Percentiles rank a stretch among this genome's conserved stretches.
phyloP scores from a whole-genome alignment of 1,284 basidiomycete species.

The Boletus semigastroideus region DNA sequence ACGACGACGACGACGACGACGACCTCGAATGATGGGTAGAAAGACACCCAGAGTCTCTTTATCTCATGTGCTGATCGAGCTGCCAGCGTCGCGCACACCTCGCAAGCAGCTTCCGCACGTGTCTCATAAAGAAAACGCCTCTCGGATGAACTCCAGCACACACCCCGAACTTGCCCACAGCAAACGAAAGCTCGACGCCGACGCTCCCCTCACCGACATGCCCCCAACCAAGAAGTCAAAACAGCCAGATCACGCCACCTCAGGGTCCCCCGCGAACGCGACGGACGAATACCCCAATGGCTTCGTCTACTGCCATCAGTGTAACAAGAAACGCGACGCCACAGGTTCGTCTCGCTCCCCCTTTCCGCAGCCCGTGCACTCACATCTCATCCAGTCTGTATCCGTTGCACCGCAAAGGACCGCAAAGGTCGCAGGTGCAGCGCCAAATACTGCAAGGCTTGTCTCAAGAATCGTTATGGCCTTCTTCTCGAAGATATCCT shows the following conservation, averaged over 20 bases:
- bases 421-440: constrained; percentile 44
- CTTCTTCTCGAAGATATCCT: constrained; percentile 52
- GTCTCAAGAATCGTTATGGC: constrained; percentile 65
- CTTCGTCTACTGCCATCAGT: constrained; percentile 67
- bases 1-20: constrained; percentile 17
- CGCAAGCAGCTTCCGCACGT: constrained; percentile 31
- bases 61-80: constrained; percentile 57
- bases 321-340: constrained; percentile 56
- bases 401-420: constrained; percentile 51
- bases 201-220: constrained; percentile 13
- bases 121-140: constrained; percentile 53
- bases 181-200: constrained; percentile 43
- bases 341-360: constrained; percentile 37
- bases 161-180: constrained; percentile 25
- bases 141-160: constrained; percentile 34
- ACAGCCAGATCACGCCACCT: constrained; percentile 5
- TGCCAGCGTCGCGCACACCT: constrained; percentile 44
- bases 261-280: constrained; percentile 10
- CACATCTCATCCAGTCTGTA: constrained; percentile 33
- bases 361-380: constrained; percentile 7
- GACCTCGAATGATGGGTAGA: constrained; percentile 21
- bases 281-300: constrained; percentile 37
- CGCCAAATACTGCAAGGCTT: constrained; percentile 60
- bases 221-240: constrained; percentile 38
- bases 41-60: constrained; percentile 28